Conservation (phyloP, 371 early-diverging fungal genomes). For the Enterospora canceri region DNA sequence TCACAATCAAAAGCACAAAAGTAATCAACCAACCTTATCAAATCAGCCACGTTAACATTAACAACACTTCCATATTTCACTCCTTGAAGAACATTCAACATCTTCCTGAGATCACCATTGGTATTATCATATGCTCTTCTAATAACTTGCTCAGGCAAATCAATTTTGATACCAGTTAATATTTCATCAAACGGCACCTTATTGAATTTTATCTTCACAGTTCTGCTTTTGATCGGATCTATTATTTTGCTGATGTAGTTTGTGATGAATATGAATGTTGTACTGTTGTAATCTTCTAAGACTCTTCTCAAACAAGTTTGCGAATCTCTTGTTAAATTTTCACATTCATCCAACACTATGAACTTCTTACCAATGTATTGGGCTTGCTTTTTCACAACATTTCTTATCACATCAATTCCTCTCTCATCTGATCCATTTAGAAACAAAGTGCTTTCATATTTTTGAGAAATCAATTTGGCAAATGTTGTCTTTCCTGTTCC, state of each 20-base stretch:
- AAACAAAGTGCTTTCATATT: constrained; percentile 58
- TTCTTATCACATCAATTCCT: constrained; percentile 58
- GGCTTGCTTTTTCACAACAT: constrained; percentile 60
- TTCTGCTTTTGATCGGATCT: constrained; percentile 53
- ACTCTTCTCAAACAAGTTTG: constrained; percentile 57
- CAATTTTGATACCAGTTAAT: constrained; percentile 21
- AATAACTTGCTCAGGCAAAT: constrained; percentile 12
- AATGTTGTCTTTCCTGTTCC: constrained; percentile 96
- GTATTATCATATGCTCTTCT: constrained; percentile 34
- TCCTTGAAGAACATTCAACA: constrained; percentile 52
- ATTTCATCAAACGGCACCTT: constrained; percentile 6
- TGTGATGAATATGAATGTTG: constrained; percentile 56
- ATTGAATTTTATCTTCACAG: constrained; percentile 45
- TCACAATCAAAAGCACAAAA: background rate
- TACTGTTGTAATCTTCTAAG: constrained; percentile 53
- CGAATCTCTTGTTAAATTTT: constrained; percentile 56
- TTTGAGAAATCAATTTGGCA: constrained; percentile 67
- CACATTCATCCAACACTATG: constrained; percentile 57
- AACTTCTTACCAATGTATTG: constrained; percentile 36
- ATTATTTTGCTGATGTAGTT: constrained; percentile 60
- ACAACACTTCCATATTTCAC: background rate
- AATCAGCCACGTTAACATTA: background rate
- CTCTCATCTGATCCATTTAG: constrained; percentile 56
- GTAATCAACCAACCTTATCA: background rate
- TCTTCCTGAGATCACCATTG: constrained; percentile 48